A percentile compares a stretch with the other conserved stretches of the same genome.
These are phyloP conservation scores for Quercus parvula DNA, from an alignment of 306 rosid genomes.

Conservation along the genomic window DNA sequence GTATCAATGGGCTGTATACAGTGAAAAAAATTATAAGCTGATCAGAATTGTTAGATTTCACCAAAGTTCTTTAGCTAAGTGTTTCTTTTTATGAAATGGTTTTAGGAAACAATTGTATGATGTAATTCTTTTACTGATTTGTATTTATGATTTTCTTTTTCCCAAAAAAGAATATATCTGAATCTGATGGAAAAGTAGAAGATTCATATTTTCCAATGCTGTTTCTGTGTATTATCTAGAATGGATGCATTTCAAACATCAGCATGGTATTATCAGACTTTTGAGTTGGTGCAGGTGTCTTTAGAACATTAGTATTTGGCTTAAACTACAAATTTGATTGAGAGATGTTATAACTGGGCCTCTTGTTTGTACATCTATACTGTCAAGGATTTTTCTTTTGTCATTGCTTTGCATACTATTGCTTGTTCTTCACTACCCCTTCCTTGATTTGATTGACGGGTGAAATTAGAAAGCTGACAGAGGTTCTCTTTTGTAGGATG, in stretches of 20 bases:
- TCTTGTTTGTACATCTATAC: no score
- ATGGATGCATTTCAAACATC: neutral
- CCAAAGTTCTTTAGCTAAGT: neutral
- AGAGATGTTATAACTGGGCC: neutral
- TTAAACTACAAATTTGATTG: neutral
- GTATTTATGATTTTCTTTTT: neutral
- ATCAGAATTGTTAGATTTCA: neutral
- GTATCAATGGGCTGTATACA: neutral
- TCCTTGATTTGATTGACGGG: neutral
- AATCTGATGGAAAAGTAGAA: neutral
- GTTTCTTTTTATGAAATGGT: neutral
- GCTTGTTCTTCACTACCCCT: neutral
- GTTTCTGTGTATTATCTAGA: neutral
- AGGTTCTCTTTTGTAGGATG: slow-evolving; percentile 47
- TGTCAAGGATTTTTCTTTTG: neutral
- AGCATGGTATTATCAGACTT: neutral
- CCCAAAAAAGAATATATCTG: neutral
- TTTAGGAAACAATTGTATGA: neutral
- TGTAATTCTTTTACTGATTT: neutral
- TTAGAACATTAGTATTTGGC: neutral
- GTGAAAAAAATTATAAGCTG: neutral
- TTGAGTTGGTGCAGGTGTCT: neutral
- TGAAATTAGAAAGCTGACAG: slow-evolving; percentile 15
- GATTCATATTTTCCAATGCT: neutral
- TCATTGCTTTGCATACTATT: neutral